Evolutionary conservation across 306 rosid species (phyloP).

Genomic region (Vigna reflexopilosa): DNA sequence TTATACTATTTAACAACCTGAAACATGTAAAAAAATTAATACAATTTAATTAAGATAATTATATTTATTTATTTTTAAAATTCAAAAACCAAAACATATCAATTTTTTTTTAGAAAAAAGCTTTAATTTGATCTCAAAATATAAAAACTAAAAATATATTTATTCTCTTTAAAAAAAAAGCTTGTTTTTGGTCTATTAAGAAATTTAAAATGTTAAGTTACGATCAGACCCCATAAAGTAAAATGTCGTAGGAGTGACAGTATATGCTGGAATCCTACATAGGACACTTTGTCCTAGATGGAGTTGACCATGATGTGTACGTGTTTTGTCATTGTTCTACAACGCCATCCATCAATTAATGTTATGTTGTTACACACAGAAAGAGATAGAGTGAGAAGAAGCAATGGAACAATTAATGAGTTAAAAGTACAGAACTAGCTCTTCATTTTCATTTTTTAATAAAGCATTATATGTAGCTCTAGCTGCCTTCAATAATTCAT

Average conservation of each 20-base stretch:
- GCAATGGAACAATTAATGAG: neutral
- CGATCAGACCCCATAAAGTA: neutral
- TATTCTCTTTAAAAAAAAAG: no score
- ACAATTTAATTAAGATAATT: no score
- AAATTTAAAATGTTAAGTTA: no score
- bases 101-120: no score
- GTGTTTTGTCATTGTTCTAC: slow-evolving; percentile 23
- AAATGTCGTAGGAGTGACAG: neutral
- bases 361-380: neutral
- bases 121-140: no score
- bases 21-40: no score
- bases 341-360: slow-evolving; percentile 6
- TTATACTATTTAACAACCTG: no score
- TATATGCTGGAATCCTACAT: slow-evolving; percentile 3
- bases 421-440: slow-evolving; percentile 24
- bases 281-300: slow-evolving; percentile 26
- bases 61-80: no score
- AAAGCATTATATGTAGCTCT: no score
- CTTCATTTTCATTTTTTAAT: neutral
- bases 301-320: slow-evolving; percentile 44
- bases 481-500: neutral
- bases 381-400: neutral
- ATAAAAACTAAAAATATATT: no score
- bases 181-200: no score
- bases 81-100: no score